Evolutionary conservation across 345 rosid genomes (phyloP).

Genomic region (Anastatica hierochuntica): DNA sequence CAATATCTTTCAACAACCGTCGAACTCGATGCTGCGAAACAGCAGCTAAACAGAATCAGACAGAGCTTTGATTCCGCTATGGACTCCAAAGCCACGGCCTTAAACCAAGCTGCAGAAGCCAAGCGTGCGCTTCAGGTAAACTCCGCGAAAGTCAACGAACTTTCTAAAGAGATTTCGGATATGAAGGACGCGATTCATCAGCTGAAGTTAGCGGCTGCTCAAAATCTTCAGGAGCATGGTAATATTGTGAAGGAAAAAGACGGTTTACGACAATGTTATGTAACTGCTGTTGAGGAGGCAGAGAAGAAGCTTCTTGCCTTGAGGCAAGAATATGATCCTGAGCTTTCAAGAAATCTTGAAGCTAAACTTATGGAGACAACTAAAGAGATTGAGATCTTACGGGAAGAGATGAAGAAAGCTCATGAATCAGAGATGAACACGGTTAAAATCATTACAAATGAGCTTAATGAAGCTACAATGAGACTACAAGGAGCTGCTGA

Average conservation of each 20-base stretch:
- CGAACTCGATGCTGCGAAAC: slow-evolving; percentile 56
- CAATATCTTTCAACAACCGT: slow-evolving; percentile 37
- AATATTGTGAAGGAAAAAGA: slow-evolving; percentile 40
- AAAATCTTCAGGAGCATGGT: slow-evolving; percentile 36
- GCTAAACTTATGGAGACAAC: slow-evolving; percentile 39
- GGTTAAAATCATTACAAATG: slow-evolving; percentile 42
- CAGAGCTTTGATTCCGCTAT: slow-evolving; percentile 67
- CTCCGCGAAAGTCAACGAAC: slow-evolving; percentile 36
- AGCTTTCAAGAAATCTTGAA: slow-evolving; percentile 39
- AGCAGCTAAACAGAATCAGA: slow-evolving; percentile 50
- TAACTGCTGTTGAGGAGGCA: slow-evolving; percentile 37
- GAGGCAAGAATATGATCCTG: slow-evolving; percentile 45
- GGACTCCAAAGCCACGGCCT: slow-evolving; percentile 47
- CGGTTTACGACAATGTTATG: slow-evolving; percentile 28
- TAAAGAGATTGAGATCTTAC: slow-evolving; percentile 50
- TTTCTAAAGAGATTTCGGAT: slow-evolving; percentile 44
- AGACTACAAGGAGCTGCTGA: slow-evolving; percentile 49
- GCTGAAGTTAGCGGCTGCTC: slow-evolving; percentile 38
- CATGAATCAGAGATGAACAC: slow-evolving; percentile 41
- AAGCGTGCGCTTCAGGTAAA: slow-evolving; percentile 32
- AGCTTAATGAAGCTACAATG: slow-evolving; percentile 62
- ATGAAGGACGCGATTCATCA: slow-evolving; percentile 55
- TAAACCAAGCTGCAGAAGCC: slow-evolving; percentile 69
- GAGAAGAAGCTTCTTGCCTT: slow-evolving; percentile 31
- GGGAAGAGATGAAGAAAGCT: slow-evolving; percentile 52